These are phyloP conservation scores for Escovopsis sp. DNA, from an alignment of 2,329 filamentous ascomycete genomes.

Conservation along the genomic window DNA sequence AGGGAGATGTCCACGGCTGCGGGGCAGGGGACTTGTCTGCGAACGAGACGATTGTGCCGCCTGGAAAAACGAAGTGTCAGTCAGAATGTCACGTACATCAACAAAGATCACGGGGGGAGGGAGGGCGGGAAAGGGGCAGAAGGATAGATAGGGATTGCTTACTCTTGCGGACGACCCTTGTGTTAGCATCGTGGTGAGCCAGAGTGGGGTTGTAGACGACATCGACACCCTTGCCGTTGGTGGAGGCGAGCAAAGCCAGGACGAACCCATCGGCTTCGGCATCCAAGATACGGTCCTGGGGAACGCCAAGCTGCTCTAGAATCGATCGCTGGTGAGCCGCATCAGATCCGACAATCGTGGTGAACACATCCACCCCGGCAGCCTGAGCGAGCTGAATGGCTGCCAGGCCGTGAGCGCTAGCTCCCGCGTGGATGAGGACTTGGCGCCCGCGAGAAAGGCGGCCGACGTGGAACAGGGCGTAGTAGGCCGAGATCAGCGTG, in stretches of 20 bases:
- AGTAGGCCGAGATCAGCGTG: constrained; percentile 25
- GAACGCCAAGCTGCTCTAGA: constrained; percentile 21
- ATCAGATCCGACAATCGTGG: constrained; percentile 20
- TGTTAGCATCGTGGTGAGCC: constrained; percentile 15
- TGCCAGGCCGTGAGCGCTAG: constrained; percentile 27
- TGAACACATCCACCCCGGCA: constrained; percentile 25
- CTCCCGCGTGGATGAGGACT: constrained; percentile 29
- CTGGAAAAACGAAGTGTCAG: constrained; percentile 6
- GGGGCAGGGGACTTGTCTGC: constrained; percentile 10
- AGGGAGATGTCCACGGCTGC: constrained; percentile 4
- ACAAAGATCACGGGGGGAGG: too few species aligned
- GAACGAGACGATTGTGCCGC: constrained; percentile 19
- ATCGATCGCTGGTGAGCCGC: constrained; percentile 19
- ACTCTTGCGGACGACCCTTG: constrained; percentile 21
- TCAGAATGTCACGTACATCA: neutral
- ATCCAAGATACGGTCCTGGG: constrained; percentile 22
- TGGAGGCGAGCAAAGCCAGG: constrained; percentile 16
- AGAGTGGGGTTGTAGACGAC: constrained; percentile 31
- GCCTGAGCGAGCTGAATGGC: constrained; percentile 25
- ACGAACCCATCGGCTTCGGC: constrained; percentile 20
- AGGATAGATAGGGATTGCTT: constrained; percentile 8
- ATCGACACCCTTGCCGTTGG: constrained; percentile 21
- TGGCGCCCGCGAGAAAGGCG: constrained; percentile 12
- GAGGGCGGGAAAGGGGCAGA: neutral
- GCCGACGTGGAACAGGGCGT: constrained; percentile 23